Evolutionary conservation across 2,329 filamentous ascomycete genomes (phyloP).

Genomic region (Hymenoscyphus salicellus): DNA sequence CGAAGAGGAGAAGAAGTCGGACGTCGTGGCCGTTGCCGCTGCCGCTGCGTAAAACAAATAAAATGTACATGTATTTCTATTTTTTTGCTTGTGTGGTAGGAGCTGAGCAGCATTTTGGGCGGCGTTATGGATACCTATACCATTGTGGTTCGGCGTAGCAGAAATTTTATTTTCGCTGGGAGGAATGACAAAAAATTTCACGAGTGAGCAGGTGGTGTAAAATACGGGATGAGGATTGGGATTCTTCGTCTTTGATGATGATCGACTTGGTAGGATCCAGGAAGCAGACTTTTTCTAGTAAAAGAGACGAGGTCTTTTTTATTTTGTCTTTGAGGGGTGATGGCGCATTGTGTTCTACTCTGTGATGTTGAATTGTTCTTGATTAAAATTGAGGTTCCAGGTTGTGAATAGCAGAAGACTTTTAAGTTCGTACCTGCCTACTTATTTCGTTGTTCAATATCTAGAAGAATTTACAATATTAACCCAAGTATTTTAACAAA

Average conservation of each 20-base stretch:
- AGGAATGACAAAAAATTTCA: not conserved
- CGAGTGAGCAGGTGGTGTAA: not conserved
- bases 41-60: constrained; percentile 1
- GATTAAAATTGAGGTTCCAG: too few species aligned
- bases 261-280: not conserved
- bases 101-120: constrained; percentile 16
- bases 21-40: constrained; percentile 11
- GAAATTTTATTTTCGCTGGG: not conserved
- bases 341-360: too few species aligned
- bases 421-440: too few species aligned
- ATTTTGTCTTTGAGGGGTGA: too few species aligned
- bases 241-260: not conserved
- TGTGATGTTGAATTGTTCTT: too few species aligned
- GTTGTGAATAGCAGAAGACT: too few species aligned
- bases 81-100: not conserved
- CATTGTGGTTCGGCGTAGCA: constrained; percentile 4
- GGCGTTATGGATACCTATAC: constrained; percentile 13
- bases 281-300: not conserved
- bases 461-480: too few species aligned
- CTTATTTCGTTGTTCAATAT: too few species aligned
- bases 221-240: not conserved
- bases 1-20: constrained; percentile 20
- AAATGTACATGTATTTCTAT: constrained; percentile 14
- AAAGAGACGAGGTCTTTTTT: not conserved
- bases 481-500: too few species aligned